Base-by-base conservation (phyloP, 148 eudicot species). In the Dysphania ambrosioides region DNA sequence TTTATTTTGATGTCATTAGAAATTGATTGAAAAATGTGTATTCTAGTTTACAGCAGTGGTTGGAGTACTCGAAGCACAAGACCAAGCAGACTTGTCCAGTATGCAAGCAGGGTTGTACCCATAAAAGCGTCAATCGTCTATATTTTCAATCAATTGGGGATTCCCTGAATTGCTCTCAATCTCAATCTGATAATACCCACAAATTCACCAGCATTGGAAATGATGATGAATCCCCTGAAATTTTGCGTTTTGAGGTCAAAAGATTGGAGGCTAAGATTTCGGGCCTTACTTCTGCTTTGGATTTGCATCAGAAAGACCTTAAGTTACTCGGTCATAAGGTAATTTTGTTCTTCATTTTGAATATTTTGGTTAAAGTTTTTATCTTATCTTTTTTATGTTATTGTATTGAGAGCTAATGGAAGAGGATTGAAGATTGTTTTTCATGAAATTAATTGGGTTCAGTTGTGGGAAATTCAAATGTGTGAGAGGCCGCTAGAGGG, bases 21-120 rank as follows among this genome's bases (percentile, higher is more conserved):
- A 56, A 75, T 66, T 72, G n/a, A 53, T n/a, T 26, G 29, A 42
- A 27, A 32, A 2, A 69, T 41, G 71, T 70, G 80, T 83, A 87
- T 80, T 75, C 71, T 80, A 95, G 97, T 80, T 80, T 92, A 71
- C 99, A 95, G 77, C 99, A 95, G 77, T 95, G 99, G 99, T 90
- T 92, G 62, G 99, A 86, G 85, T 95, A 95, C 69, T 88, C 91
- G 60, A 71, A 86, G 35, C 81, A 72, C 12, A 44, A 80, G 26
- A 93, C 87, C 88, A 95, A 90, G 87, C 88, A 73, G 73, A 79
- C 79, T 0, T 96, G 99, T 83, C 99, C 99, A 6, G 90, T 96
- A 12, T 95, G 99, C 81, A 95, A 95, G 72, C 99, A 95, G 79
- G 78, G 77, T 3, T 95, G 97, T 79, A 70, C 89, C 2, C 74